Percentiles rank a stretch among this genome's conserved stretches.
These are phyloP conservation scores for Euphorbia schlechtendalii DNA, from an alignment of 441 rosid species.

Conservation along the genomic window DNA sequence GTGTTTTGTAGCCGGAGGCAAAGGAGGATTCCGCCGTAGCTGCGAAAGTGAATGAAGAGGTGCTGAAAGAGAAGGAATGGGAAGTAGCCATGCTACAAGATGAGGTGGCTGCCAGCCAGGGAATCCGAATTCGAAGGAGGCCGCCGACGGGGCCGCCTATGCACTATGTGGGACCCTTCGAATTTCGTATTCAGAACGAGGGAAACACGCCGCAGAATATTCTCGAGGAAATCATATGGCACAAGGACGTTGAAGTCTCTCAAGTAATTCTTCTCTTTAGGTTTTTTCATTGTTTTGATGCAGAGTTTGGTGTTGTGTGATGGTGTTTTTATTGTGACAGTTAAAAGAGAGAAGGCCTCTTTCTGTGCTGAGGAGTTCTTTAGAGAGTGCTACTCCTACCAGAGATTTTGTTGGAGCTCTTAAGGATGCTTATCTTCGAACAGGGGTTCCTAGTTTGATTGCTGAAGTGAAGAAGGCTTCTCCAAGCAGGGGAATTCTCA, in stretches of 20 bases:
- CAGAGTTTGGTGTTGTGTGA: background rate
- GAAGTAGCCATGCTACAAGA: slow-evolving; percentile 66
- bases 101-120: slow-evolving; percentile 71
- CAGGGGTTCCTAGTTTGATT: slow-evolving; percentile 81
- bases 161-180: slow-evolving; percentile 88
- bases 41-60: slow-evolving; percentile 21
- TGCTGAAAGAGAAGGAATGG: slow-evolving; percentile 70
- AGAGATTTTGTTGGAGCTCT: slow-evolving; percentile 83
- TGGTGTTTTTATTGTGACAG: slow-evolving; percentile 26
- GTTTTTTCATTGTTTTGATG: slow-evolving; percentile 1
- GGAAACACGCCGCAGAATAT: slow-evolving; percentile 73
- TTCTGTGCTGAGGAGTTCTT: slow-evolving; percentile 33
- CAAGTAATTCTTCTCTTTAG: slow-evolving; percentile 27
- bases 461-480: slow-evolving; percentile 99
- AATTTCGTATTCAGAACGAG: slow-evolving; percentile 55
- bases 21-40: slow-evolving; percentile 19
- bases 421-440: slow-evolving; percentile 52
- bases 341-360: slow-evolving; percentile 59
- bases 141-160: slow-evolving; percentile 66
- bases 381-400: slow-evolving; percentile 59
- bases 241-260: slow-evolving; percentile 68
- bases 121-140: slow-evolving; percentile 74
- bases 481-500: slow-evolving; percentile 89
- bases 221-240: slow-evolving; percentile 87
- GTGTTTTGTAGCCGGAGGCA: slow-evolving; percentile 30